These are phyloP conservation scores for Penicillium paneum DNA, from an alignment of 2,329 filamentous ascomycete genomes.

Conservation along the genomic window DNA sequence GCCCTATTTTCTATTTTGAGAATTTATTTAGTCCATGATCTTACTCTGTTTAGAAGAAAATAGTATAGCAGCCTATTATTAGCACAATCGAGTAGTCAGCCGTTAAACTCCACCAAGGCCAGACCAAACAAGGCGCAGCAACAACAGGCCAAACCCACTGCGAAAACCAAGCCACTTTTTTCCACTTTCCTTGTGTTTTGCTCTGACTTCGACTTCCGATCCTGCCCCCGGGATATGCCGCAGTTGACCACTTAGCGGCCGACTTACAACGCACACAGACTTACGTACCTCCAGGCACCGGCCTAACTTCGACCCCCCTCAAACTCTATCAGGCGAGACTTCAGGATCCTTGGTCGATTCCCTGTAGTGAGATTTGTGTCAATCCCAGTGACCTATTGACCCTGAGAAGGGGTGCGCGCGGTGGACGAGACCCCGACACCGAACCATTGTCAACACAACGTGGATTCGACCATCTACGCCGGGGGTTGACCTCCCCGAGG, in stretches of 20 bases:
- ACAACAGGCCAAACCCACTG: slow-evolving; percentile 4
- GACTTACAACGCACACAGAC: neutral
- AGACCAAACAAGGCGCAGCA: slow-evolving; percentile 28
- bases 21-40: neutral
- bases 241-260: slow-evolving; percentile 1
- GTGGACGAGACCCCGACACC: slow-evolving; percentile 2
- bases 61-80: slow-evolving; percentile 5
- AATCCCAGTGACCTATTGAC: neutral
- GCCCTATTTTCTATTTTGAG: neutral
- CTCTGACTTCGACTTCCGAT: neutral
- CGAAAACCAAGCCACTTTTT: slow-evolving; percentile 3
- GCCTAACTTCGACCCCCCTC: neutral
- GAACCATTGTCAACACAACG: slow-evolving; percentile 29
- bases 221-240: slow-evolving; percentile 7
- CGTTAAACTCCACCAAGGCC: slow-evolving; percentile 18
- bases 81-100: slow-evolving; percentile 14
- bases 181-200: slow-evolving; percentile 12
- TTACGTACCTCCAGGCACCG: slow-evolving; percentile 6
- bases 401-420: slow-evolving; percentile 1
- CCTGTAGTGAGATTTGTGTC: neutral
- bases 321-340: neutral
- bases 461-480: slow-evolving; percentile 35
- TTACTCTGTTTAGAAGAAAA: neutral
- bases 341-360: neutral
- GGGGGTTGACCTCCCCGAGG: slow-evolving; percentile 43